phyloP scores from a whole-genome alignment of 129 eudicot species.

The Calendula officinalis region DNA sequence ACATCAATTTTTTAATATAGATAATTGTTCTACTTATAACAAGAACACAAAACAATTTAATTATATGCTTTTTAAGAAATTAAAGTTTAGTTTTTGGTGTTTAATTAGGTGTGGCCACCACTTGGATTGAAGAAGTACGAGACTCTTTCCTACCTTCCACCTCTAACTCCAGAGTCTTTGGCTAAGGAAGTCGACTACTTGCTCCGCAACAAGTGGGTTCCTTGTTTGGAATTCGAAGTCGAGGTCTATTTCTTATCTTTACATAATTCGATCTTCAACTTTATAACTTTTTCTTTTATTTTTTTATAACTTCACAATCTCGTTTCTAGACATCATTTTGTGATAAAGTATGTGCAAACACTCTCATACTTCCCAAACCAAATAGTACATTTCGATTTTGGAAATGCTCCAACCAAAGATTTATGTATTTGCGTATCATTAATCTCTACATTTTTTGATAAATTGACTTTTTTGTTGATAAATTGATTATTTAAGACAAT shows the following conservation, averaged over 20 bases:
- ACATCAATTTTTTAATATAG: neutral
- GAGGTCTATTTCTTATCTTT: conserved; percentile 30
- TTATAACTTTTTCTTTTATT: neutral
- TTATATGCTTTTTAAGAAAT: neutral
- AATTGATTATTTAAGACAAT: no score
- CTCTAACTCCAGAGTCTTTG: conserved; percentile 20
- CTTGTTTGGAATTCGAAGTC: conserved; percentile 62
- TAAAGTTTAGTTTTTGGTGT: neutral
- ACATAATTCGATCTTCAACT: neutral
- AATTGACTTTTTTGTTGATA: no score
- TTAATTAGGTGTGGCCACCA: conserved; percentile 61
- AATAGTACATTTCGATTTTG: no score
- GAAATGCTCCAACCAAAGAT: neutral
- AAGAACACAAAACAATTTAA: neutral
- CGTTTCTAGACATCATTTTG: neutral
- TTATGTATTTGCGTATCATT: neutral
- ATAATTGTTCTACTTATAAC: neutral
- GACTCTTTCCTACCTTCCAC: conserved; percentile 65
- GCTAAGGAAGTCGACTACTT: conserved; percentile 58
- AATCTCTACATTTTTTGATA: no score
- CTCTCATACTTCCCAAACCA: no score
- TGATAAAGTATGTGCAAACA: neutral
- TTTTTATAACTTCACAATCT: neutral
- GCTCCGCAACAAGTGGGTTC: conserved; percentile 63
- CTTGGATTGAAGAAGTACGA: conserved; percentile 57